A percentile compares a stretch with the other conserved stretches of the same genome.
Conservation (phyloP, 2,329 filamentous ascomycete genomes). For the Ophiostoma australiae region DNA sequence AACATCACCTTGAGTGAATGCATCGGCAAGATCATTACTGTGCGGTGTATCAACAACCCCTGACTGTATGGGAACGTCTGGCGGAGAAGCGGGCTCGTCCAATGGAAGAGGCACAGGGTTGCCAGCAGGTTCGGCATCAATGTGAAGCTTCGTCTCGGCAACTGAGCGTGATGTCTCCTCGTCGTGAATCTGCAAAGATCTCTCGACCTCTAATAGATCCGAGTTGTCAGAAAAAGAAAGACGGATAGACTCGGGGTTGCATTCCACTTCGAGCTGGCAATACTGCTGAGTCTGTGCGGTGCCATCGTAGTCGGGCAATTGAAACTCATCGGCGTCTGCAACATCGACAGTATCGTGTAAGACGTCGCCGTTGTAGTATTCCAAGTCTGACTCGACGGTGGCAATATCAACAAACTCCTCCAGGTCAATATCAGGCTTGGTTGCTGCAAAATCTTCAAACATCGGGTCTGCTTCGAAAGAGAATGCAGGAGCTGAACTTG, state of each 20-base stretch:
- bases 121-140: neutral
- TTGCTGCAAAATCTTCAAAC: constrained; percentile 21
- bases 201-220: neutral
- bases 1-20: neutral
- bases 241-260: neutral
- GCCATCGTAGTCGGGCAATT: neutral
- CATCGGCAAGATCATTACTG: neutral
- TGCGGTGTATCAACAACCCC: neutral
- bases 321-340: neutral
- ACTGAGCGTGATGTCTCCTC: neutral
- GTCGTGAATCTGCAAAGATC: neutral
- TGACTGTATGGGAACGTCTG: neutral
- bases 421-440: constrained; percentile 17
- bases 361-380: neutral
- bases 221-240: neutral
- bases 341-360: neutral
- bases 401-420: constrained; percentile 12
- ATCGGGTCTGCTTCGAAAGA: neutral
- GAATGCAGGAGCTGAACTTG: neutral
- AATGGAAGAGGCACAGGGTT: neutral
- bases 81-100: neutral
- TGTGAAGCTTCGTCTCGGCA: neutral
- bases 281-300: neutral
- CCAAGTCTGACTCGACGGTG: neutral
- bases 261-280: neutral